These are phyloP conservation scores for Candida fluviatilis DNA, from an alignment of 805 yeast species.

Conservation along the genomic window DNA sequence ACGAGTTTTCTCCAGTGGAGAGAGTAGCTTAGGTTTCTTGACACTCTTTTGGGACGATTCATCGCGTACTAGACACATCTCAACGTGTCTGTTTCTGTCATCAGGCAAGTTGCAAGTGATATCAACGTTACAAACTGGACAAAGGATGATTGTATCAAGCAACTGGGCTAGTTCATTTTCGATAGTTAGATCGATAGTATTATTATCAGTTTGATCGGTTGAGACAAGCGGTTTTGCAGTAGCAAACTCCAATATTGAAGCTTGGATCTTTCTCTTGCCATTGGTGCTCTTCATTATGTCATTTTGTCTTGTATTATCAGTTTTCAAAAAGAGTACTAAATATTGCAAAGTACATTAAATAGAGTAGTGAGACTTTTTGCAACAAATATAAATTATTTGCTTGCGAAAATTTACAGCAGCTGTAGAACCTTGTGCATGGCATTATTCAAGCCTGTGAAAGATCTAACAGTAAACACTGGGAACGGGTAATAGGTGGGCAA, in stretches of 20 bases:
- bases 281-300: not conserved
- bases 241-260: slow-evolving; percentile 22
- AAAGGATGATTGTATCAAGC: slow-evolving; percentile 13
- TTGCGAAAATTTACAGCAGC: no score
- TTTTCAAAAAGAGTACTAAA: no score
- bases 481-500: not conserved
- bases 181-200: slow-evolving; percentile 2
- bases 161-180: slow-evolving; percentile 1
- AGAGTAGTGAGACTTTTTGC: no score
- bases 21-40: slow-evolving; percentile 2
- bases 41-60: slow-evolving; percentile 25
- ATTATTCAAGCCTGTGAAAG: no score
- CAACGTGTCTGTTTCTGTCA: slow-evolving; percentile 52
- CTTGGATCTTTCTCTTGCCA: slow-evolving; percentile 13
- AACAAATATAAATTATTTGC: no score
- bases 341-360: no score
- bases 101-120: slow-evolving; percentile 36
- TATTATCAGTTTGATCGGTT: not conserved
- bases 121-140: slow-evolving; percentile 51
- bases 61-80: slow-evolving; percentile 40
- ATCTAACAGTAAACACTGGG: no score
- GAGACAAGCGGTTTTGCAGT: slow-evolving; percentile 1
- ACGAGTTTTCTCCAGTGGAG: not conserved
- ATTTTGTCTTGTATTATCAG: not conserved
- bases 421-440: no score